Base-by-base conservation (phyloP, 2,329 filamentous ascomycete genomes). In the Metarhizium sp. region DNA sequence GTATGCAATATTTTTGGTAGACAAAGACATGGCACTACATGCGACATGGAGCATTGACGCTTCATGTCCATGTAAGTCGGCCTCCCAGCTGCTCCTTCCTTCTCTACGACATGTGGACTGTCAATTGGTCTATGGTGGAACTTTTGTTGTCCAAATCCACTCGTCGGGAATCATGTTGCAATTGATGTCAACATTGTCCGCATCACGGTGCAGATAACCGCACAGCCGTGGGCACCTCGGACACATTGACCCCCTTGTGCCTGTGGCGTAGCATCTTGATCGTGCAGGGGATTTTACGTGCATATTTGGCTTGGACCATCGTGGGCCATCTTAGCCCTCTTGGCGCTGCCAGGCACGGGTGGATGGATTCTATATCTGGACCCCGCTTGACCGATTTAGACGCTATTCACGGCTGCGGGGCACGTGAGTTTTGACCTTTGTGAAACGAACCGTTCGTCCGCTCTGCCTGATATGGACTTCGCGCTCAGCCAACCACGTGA, bases 401-500 rank as follows among this genome's bases (percentile, higher is more conserved):
- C 40, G 40, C 16, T 25, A 25, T 25, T 25, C 25, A 25, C 3
- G 25, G 25, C 25, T 18, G 10, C 13, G n/a, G n/a, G 6, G 13
- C 38, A 32, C 40, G 51, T 52, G 51, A 46, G 51, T 52, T 52
- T 52, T 40, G 51, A 52, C 51, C 40, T 32, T 52, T 52, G 46
- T 47, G 42, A 52, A 52, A 46, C 40, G 18, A 18, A 30, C 18
- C 18, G 18, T 11, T 30, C 11, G 45, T 3, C 16, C 8, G 11
- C 18, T 6, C 10, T 20, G 42, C 16, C 18, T 5, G 42, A 45
- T 20, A 45, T 45, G 18, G 42, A 6, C n/a, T 45, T 20, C 7
- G 7, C 32, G 7, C 6, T 11, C 32, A 11, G 32, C 32, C 32
- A 34, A 3, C 32, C 38, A 40, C 38, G 38, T 40, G 38, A 40